phyloP scores from a whole-genome alignment of 139 green algal species.

The Micromonas pusilla region DNA sequence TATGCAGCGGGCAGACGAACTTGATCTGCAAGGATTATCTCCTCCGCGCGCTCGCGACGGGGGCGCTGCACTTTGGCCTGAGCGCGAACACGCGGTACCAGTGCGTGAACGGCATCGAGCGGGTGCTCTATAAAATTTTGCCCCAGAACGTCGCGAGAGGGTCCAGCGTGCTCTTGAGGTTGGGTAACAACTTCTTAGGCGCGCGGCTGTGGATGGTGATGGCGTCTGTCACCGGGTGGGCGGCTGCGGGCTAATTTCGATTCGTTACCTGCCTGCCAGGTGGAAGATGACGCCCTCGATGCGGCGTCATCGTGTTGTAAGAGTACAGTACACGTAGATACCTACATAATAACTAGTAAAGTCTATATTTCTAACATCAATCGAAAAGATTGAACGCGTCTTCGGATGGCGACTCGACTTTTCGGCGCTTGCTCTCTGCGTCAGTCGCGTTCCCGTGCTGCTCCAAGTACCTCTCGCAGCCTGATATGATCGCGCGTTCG shows the following conservation, averaged over 20 bases:
- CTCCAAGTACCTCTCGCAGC: not conserved
- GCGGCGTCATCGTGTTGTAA: too few species aligned
- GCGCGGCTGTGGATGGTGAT: constrained; percentile 24
- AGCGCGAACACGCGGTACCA: constrained; percentile 32
- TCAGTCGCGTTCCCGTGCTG: not conserved
- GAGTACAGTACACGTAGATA: too few species aligned
- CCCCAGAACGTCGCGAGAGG: not conserved
- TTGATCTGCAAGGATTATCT: not conserved
- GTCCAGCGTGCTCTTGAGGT: not conserved
- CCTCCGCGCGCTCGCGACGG: constrained; percentile 8
- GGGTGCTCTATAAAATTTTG: constrained; percentile 23
- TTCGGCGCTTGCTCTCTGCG: not conserved
- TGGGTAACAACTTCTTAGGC: constrained; percentile 33
- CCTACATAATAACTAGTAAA: too few species aligned
- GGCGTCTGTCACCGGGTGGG: not conserved
- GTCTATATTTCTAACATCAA: not conserved
- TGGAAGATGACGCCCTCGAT: not conserved
- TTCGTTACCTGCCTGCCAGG: not conserved
- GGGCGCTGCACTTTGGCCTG: constrained; percentile 23
- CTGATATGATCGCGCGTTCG: constrained; percentile 4
- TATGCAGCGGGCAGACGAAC: not conserved
- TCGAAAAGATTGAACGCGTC: not conserved
- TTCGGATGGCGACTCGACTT: not conserved
- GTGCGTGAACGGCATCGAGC: constrained; percentile 37
- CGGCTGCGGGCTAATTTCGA: not conserved